A percentile compares a stretch with the other conserved stretches of the same genome.
Conservation (phyloP, 2,329 filamentous ascomycete genomes). For the Monosporascus sp. region DNA sequence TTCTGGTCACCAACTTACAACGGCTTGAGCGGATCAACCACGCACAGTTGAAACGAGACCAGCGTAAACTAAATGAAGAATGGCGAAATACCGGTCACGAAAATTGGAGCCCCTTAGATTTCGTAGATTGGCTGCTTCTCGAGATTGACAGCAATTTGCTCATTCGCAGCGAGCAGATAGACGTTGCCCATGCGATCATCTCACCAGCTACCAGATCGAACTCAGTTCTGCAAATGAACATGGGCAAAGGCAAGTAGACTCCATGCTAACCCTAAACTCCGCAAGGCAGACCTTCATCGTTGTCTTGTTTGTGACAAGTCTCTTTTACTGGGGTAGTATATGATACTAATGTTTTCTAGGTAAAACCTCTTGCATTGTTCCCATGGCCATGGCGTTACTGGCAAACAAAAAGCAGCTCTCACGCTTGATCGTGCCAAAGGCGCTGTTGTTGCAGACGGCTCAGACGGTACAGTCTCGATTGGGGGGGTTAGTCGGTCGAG, state of each 20-base stretch:
- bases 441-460: slow-evolving; percentile 53
- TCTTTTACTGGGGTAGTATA: too few species aligned
- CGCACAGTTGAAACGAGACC: slow-evolving; percentile 16
- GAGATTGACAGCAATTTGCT: slow-evolving; percentile 63
- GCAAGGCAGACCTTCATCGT: too few species aligned
- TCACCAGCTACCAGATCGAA: slow-evolving; percentile 47
- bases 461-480: slow-evolving; percentile 51
- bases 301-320: too few species aligned
- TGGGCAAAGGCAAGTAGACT: slow-evolving; percentile 45
- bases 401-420: slow-evolving; percentile 42
- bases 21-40: slow-evolving; percentile 38
- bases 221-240: slow-evolving; percentile 62
- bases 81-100: slow-evolving; percentile 44
- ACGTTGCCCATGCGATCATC: slow-evolving; percentile 59
- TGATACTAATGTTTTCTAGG: slow-evolving; percentile 27
- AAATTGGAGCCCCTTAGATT: slow-evolving; percentile 49
- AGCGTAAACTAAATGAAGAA: slow-evolving; percentile 36
- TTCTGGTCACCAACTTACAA: slow-evolving; percentile 41
- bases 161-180: slow-evolving; percentile 57
- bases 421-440: slow-evolving; percentile 53
- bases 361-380: slow-evolving; percentile 56
- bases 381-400: slow-evolving; percentile 43
- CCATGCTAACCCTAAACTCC: neutral
- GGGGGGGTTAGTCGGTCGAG: slow-evolving; percentile 49
- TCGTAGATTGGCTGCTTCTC: slow-evolving; percentile 61